Base-by-base conservation (phyloP, 2,329 filamentous ascomycete species). In the Trichothecium roseum region DNA sequence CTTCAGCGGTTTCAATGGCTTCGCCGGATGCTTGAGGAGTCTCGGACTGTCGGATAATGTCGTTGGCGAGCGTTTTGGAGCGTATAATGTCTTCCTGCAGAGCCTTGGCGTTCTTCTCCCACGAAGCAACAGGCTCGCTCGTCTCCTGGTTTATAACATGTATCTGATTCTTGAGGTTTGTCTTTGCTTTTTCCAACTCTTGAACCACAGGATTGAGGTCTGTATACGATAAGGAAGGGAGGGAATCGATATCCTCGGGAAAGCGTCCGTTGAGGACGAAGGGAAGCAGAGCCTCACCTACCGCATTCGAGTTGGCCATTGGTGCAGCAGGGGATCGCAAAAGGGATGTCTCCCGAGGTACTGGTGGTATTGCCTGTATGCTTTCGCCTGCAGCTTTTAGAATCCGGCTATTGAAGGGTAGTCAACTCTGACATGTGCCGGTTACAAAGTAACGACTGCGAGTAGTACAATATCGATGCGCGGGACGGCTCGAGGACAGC, bases 61-160 rank as follows among this genome's bases (percentile, higher is more conserved):
- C 78, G 49, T 79, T 79, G 16, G 89, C 87, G 26, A 87, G 78
- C 13, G 74, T 71, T 49, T 85, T 81, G 17, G 86, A 89, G 32
- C 76, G 74, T 48, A 84, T 76, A 44, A 95, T 89, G 52, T 95
- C 89, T 42, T 80, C 74, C 55, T 94, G 85, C 7, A 95, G 72
- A 35, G 80, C 76, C 57, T 85, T 85, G 32, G 88, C 86, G 55
- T 91, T 85, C 35, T 69, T 63, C 38, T 93, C 84, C 89, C 89
- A 96, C 35, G 79, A 74, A 51, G 86, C 82, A 34, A 94, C 81
- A 49, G 93, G 82, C 28, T 79, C 74, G 38, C 80, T 82, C 14
- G 78, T 82, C 45, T 86, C 78, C 51, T 78, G 74, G 57, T 88
- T 93, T 42, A 91, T 74, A 16, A 65, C 57, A 44, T 79, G 81